Evolutionary conservation across 2,329 filamentous ascomycete species (phyloP).

Genomic region (Aspergillus ustus): DNA sequence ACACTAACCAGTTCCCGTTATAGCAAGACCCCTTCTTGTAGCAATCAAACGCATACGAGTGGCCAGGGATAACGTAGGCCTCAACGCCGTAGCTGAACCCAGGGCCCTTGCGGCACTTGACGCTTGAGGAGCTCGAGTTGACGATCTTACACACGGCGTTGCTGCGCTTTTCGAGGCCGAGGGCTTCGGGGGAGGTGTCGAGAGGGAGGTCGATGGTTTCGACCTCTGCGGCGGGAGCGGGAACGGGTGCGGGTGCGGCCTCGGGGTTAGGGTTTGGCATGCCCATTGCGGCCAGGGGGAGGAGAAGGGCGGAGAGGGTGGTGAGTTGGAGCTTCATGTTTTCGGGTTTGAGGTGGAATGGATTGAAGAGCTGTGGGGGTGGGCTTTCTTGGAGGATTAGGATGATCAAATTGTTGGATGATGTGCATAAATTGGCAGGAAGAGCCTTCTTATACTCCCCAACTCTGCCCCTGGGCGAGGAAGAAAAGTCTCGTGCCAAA

Average conservation of each 20-base stretch:
- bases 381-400: neutral
- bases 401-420: neutral
- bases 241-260: neutral
- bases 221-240: neutral
- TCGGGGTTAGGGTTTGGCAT: constrained; percentile 6
- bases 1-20: constrained; percentile 1
- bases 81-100: constrained; percentile 6
- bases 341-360: neutral
- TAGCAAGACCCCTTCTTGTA: constrained; percentile 4
- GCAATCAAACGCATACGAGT: neutral
- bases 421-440: neutral
- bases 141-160: constrained; percentile 8
- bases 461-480: neutral
- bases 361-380: too few relatives aligned
- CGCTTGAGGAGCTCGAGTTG: neutral
- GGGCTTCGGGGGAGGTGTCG: neutral
- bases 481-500: neutral
- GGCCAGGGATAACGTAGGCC: neutral
- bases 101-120: constrained; percentile 12
- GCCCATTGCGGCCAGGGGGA: neutral
- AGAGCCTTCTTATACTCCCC: neutral
- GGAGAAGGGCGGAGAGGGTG: neutral
- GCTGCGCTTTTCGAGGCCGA: constrained; percentile 9
- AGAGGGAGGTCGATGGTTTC: neutral
- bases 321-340: constrained; percentile 13